Percentiles rank a stretch among this genome's conserved stretches.
phyloP scores from a whole-genome alignment of 108 stramenopile species.

The Phaeodactylum tricornutum region DNA sequence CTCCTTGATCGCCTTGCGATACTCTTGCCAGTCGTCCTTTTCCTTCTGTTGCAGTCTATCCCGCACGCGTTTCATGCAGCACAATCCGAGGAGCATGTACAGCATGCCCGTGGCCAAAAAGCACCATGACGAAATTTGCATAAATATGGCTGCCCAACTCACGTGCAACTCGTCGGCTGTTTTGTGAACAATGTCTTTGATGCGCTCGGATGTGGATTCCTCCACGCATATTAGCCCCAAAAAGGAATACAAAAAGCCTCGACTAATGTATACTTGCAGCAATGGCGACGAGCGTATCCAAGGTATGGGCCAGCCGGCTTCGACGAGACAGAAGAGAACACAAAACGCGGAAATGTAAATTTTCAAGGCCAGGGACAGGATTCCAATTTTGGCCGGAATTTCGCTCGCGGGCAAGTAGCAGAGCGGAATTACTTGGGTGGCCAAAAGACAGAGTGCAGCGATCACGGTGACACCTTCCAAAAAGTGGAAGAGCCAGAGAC shows the following conservation, averaged over 20 bases:
- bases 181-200: constrained; percentile 32
- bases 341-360: constrained; percentile 56
- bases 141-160: constrained; percentile 40
- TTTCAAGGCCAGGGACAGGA: constrained; percentile 19
- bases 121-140: constrained; percentile 45
- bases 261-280: constrained; percentile 31
- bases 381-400: constrained; percentile 9
- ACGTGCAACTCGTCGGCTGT: constrained; percentile 9
- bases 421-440: constrained; percentile 33
- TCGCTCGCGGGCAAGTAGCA: constrained; percentile 11
- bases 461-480: constrained; percentile 18
- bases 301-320: constrained; percentile 27
- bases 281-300: constrained; percentile 20
- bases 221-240: constrained; percentile 67
- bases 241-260: constrained; percentile 75
- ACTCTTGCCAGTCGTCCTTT: constrained; percentile 30
- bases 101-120: constrained; percentile 39
- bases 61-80: constrained; percentile 53
- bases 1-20: constrained; percentile 34
- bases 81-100: constrained; percentile 58
- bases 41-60: constrained; percentile 38
- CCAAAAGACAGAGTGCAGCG: constrained; percentile 13
- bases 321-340: constrained; percentile 46
- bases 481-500: constrained; percentile 21
- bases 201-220: constrained; percentile 48